Percentiles rank a stretch among this genome's conserved stretches.
phyloP scores from a whole-genome alignment of 768 basidiomycete genomes.

The Mycena belliarum region DNA sequence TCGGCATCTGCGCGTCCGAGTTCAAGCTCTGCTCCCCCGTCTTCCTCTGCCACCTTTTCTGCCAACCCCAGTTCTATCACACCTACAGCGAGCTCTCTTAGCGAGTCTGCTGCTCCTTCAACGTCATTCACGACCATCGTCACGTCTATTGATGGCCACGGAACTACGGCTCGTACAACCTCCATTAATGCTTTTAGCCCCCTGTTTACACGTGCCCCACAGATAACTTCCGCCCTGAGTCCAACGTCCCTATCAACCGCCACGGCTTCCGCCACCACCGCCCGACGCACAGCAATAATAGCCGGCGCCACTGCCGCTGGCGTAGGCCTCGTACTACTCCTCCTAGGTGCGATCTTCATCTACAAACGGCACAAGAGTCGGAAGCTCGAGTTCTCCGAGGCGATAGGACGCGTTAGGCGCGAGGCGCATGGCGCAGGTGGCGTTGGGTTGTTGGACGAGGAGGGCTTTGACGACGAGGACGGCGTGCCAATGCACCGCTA shows the following conservation, averaged over 20 bases:
- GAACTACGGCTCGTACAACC: slow-evolving; percentile 18
- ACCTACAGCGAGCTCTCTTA: not conserved
- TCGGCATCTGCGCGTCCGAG: not conserved
- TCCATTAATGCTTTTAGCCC: not conserved
- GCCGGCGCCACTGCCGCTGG: slow-evolving; percentile 42
- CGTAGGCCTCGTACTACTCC: slow-evolving; percentile 36
- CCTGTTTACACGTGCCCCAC: not conserved
- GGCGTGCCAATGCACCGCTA: slow-evolving; percentile 23
- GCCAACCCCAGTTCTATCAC: not conserved
- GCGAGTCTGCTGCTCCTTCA: not conserved
- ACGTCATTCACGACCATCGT: slow-evolving; percentile 20
- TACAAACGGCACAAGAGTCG: slow-evolving; percentile 39
- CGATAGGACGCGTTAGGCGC: slow-evolving; percentile 26
- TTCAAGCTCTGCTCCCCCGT: not conserved
- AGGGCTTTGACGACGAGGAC: slow-evolving; percentile 39
- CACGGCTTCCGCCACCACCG: slow-evolving; percentile 7
- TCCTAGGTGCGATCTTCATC: slow-evolving; percentile 38
- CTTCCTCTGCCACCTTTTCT: not conserved
- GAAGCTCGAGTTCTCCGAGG: slow-evolving; percentile 30
- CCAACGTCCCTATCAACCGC: slow-evolving; percentile 34
- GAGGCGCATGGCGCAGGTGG: slow-evolving; percentile 26
- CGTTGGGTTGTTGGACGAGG: slow-evolving; percentile 35
- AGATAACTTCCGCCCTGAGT: slow-evolving; percentile 28
- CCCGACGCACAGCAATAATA: slow-evolving; percentile 40
- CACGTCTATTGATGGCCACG: slow-evolving; percentile 10